Evolutionary conservation across 2,329 filamentous ascomycete genomes (phyloP).

Genomic region (Dissoconium aciculare): DNA sequence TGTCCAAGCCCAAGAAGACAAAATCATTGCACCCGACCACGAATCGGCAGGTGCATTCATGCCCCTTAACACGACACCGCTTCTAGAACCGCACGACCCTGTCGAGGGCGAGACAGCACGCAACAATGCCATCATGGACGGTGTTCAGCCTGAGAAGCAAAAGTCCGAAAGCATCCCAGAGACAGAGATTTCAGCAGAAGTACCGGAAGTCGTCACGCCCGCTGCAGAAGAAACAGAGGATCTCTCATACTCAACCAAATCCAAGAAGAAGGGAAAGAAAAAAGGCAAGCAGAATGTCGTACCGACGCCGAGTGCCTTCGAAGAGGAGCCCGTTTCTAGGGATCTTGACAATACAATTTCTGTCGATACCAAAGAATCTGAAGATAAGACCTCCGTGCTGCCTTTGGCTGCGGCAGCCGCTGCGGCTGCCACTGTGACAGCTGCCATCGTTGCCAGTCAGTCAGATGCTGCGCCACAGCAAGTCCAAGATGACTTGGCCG

Average conservation of each 20-base stretch:
- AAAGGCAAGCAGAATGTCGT: slow-evolving; percentile 15
- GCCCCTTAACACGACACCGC: too few species aligned
- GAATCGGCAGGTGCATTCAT: too few species aligned
- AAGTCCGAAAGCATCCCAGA: too few species aligned
- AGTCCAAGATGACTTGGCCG: slow-evolving; percentile 12
- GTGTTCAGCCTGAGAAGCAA: too few species aligned
- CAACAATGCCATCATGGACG: too few species aligned
- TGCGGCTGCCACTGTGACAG: slow-evolving; percentile 4
- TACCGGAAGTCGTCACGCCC: too few species aligned
- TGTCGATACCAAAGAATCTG: slow-evolving; percentile 1
- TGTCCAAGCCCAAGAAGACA: too few species aligned
- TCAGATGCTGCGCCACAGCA: slow-evolving; percentile 2
- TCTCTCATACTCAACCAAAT: slow-evolving; percentile 12
- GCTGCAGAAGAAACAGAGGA: slow-evolving; percentile 2
- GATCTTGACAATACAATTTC: slow-evolving; percentile 4
- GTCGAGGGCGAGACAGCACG: too few species aligned
- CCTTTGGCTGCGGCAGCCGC: slow-evolving; percentile 7
- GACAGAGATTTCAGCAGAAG: too few species aligned
- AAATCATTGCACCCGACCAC: too few species aligned
- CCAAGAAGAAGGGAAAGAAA: slow-evolving; percentile 19
- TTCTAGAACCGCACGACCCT: too few species aligned
- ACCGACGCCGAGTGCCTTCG: slow-evolving; percentile 3
- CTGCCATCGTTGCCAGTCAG: too few species aligned
- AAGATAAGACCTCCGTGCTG: slow-evolving; percentile 2
- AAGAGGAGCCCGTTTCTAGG: slow-evolving; percentile 2